These are phyloP conservation scores for Verticillium nonalfalfae DNA, from an alignment of 2,329 filamentous ascomycete species.

Conservation along the genomic window DNA sequence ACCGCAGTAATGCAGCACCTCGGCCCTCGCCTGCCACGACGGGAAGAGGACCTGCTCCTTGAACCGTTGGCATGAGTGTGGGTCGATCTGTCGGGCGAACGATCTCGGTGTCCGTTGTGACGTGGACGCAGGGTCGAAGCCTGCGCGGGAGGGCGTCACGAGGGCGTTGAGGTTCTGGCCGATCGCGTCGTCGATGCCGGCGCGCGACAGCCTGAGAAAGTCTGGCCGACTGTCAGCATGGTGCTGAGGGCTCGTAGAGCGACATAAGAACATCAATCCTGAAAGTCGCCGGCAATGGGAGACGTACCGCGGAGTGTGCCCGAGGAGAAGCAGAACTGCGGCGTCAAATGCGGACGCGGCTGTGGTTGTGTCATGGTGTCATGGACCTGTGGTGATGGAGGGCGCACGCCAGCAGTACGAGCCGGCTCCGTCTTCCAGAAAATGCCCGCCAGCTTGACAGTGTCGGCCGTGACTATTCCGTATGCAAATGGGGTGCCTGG, in stretches of 20 bases:
- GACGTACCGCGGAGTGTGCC: slow-evolving; percentile 58
- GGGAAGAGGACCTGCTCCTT: slow-evolving; percentile 77
- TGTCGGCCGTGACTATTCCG: neutral
- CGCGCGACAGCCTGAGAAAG: slow-evolving; percentile 81
- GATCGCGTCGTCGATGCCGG: slow-evolving; percentile 87
- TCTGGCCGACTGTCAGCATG: slow-evolving; percentile 45
- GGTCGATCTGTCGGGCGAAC: slow-evolving; percentile 47
- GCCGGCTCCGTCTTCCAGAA: slow-evolving; percentile 38
- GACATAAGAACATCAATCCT: neutral
- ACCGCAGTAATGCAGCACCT: slow-evolving; percentile 85
- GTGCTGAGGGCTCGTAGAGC: neutral
- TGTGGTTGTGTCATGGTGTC: slow-evolving; percentile 40
- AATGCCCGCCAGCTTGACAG: slow-evolving; percentile 38
- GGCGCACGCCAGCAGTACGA: slow-evolving; percentile 28
- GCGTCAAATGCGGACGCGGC: slow-evolving; percentile 51
- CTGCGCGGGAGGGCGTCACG: slow-evolving; percentile 61
- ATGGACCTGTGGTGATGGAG: slow-evolving; percentile 18
- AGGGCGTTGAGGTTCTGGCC: slow-evolving; percentile 89
- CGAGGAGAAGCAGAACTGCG: slow-evolving; percentile 73
- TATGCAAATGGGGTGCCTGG: neutral
- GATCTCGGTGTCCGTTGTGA: slow-evolving; percentile 51
- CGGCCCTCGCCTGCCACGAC: slow-evolving; percentile 76
- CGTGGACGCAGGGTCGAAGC: slow-evolving; percentile 78
- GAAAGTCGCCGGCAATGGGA: neutral
- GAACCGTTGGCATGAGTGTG: slow-evolving; percentile 62